Percentiles rank a stretch among this genome's conserved stretches.
Evolutionary conservation across 345 rosid genomes (phyloP).

Genomic region (Hibiscus tridactylites): DNA sequence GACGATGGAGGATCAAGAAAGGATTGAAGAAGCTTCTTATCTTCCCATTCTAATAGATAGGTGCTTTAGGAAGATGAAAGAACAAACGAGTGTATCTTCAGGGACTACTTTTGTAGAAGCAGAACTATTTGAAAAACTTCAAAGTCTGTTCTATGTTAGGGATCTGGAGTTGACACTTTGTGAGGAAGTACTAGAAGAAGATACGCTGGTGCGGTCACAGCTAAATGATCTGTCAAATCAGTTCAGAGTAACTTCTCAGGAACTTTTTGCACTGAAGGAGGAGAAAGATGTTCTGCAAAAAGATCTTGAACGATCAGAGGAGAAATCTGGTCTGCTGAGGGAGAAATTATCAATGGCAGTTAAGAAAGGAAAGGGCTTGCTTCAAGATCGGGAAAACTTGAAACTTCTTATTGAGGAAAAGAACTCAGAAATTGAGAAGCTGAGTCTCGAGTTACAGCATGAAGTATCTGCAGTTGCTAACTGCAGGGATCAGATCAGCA

Average conservation of each 20-base stretch:
- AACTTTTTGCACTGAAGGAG: slow-evolving; percentile 47
- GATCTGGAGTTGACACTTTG: slow-evolving; percentile 53
- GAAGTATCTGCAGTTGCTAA: slow-evolving; percentile 39
- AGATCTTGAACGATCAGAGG: slow-evolving; percentile 73
- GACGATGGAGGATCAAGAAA: slow-evolving; percentile 26
- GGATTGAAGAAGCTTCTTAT: slow-evolving; percentile 23
- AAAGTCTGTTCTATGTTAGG: slow-evolving; percentile 58
- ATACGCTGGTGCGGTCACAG: slow-evolving; percentile 37
- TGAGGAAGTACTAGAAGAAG: slow-evolving; percentile 60
- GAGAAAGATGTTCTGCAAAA: slow-evolving; percentile 51
- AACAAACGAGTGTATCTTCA: slow-evolving; percentile 25
- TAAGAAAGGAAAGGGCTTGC: slow-evolving; percentile 89
- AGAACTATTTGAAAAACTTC: slow-evolving; percentile 47
- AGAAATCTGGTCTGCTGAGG: slow-evolving; percentile 61
- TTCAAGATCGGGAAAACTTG: slow-evolving; percentile 75
- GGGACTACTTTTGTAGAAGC: slow-evolving; percentile 25
- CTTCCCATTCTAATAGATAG: slow-evolving; percentile 34
- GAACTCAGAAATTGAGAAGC: slow-evolving; percentile 52
- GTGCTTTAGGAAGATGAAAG: slow-evolving; percentile 51
- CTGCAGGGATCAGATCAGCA: slow-evolving; percentile 44
- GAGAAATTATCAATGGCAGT: slow-evolving; percentile 89
- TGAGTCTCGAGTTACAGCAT: slow-evolving; percentile 50
- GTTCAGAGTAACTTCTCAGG: slow-evolving; percentile 32
- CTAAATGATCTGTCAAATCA: slow-evolving; percentile 35
- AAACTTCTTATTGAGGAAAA: slow-evolving; percentile 62